Evolutionary conservation across 2,329 filamentous ascomycete species (phyloP).

Genomic region (Colletotrichum sp.): DNA sequence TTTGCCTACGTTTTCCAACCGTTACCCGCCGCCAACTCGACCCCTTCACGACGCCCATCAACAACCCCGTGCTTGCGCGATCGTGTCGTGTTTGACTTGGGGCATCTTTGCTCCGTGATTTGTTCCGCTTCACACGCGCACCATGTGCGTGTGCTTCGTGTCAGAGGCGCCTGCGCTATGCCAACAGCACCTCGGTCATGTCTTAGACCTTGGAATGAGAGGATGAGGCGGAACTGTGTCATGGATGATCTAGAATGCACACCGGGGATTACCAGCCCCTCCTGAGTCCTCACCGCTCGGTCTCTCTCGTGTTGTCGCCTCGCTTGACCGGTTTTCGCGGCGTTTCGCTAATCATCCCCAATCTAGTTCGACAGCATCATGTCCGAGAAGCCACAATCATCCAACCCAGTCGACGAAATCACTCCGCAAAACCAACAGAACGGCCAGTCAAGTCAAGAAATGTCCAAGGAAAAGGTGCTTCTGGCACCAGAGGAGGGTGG

Average conservation of each 20-base stretch:
- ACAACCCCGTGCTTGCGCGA: neutral
- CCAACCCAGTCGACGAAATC: constrained; percentile 32
- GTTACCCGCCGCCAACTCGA: neutral
- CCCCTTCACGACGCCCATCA: neutral
- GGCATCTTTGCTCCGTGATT: neutral
- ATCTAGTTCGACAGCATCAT: constrained; percentile 26
- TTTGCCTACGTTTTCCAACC: neutral
- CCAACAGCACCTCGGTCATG: constrained; percentile 19
- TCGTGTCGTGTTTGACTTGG: neutral
- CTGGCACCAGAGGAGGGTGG: constrained; percentile 46
- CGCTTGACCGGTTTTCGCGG: neutral
- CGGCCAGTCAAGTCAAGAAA: constrained; percentile 37
- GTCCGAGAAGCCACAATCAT: constrained; percentile 34
- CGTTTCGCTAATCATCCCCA: constrained; percentile 4
- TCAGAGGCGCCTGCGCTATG: neutral
- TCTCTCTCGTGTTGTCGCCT: neutral
- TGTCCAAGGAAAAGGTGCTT: constrained; percentile 48
- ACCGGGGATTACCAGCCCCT: constrained; percentile 10
- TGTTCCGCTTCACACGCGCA: neutral
- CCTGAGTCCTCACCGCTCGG: constrained; percentile 3
- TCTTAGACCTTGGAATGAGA: constrained; percentile 23
- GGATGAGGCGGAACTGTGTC: constrained; percentile 8
- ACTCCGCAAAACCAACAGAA: constrained; percentile 27
- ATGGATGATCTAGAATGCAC: constrained; percentile 3
- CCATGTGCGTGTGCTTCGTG: neutral